A percentile compares a stretch with the other conserved stretches of the same genome.
phyloP scores from a whole-genome alignment of 1,284 basidiomycete genomes.

The Sporisorium iseilematis-ciliati region DNA sequence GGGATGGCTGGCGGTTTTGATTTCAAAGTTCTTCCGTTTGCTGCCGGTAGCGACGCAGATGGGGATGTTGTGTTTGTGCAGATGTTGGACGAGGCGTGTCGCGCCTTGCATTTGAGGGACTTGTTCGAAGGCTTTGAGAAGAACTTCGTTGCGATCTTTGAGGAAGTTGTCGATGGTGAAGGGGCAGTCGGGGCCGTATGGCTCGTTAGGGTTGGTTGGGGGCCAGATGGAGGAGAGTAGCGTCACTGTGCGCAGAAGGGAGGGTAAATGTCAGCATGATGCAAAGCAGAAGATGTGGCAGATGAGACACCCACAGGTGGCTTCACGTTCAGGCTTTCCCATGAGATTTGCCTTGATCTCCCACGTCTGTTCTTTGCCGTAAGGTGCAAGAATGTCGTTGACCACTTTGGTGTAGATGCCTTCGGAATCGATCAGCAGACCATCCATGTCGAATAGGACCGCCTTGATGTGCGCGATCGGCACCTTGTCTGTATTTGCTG shows the following conservation, averaged over 20 bases:
- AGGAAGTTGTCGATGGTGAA: constrained; percentile 67
- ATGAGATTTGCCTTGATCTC: constrained; percentile 69
- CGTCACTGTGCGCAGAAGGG: constrained; percentile 14
- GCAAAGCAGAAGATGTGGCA: too few relatives aligned
- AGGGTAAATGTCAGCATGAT: too few relatives aligned
- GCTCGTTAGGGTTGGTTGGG: constrained; percentile 38
- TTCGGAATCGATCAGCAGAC: constrained; percentile 68
- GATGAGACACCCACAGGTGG: constrained; percentile 23
- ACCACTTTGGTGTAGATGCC: constrained; percentile 68
- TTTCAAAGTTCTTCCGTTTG: constrained; percentile 64
- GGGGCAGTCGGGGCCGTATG: constrained; percentile 61
- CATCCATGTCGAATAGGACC: constrained; percentile 67
- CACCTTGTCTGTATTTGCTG: constrained; percentile 7
- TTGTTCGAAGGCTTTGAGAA: constrained; percentile 61
- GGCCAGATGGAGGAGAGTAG: constrained; percentile 66
- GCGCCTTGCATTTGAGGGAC: constrained; percentile 69
- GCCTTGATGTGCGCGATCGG: constrained; percentile 54
- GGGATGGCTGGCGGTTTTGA: constrained; percentile 62
- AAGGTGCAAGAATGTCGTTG: constrained; percentile 67
- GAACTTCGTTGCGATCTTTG: constrained; percentile 56
- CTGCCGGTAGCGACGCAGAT: constrained; percentile 69
- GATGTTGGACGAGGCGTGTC: constrained; percentile 62
- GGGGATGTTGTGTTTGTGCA: constrained; percentile 64
- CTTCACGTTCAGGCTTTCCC: constrained; percentile 68
- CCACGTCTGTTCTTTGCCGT: constrained; percentile 69